These are phyloP conservation scores for Dactylis glomerata DNA, from an alignment of 176 grass and related monocot genomes.

Conservation along the genomic window DNA sequence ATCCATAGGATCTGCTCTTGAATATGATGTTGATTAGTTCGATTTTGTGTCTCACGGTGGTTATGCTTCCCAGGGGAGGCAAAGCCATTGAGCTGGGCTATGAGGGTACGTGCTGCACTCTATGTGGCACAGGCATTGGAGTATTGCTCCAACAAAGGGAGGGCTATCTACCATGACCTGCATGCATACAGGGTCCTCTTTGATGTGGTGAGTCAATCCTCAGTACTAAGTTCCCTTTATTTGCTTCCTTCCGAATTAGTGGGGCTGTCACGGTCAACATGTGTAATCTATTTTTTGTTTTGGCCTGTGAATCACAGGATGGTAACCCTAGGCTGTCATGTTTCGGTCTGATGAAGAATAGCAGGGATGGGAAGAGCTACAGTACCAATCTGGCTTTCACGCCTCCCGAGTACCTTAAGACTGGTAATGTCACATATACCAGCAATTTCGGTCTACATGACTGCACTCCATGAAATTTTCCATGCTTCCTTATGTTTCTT, in stretches of 20 bases:
- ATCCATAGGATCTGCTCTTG: not conserved
- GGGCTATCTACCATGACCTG: conserved; percentile 84
- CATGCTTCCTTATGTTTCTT: not conserved
- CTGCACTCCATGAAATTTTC: not conserved
- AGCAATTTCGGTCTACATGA: not conserved
- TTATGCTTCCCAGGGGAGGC: conserved; percentile 55
- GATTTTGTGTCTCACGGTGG: conserved; percentile 4
- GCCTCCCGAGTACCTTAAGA: conserved; percentile 83
- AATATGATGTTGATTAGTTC: not conserved
- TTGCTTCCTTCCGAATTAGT: not conserved
- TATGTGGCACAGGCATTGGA: not conserved
- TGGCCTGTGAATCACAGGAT: conserved; percentile 41
- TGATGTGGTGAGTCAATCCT: conserved; percentile 54
- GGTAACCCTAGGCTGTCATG: conserved; percentile 83
- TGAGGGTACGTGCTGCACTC: conserved; percentile 55
- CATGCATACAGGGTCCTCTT: conserved; percentile 93
- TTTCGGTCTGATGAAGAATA: conserved; percentile 94
- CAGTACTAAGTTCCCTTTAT: not conserved
- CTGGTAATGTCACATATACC: conserved; percentile 35
- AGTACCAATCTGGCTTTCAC: conserved; percentile 94
- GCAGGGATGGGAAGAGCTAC: conserved; percentile 90
- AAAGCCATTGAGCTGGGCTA: conserved; percentile 67
- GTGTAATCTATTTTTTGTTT: not conserved
- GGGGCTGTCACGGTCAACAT: not conserved
- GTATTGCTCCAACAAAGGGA: conserved; percentile 55